Evolutionary conservation across 108 stramenopile genomes (phyloP).

Genomic region (Cylindrotheca closterium): DNA sequence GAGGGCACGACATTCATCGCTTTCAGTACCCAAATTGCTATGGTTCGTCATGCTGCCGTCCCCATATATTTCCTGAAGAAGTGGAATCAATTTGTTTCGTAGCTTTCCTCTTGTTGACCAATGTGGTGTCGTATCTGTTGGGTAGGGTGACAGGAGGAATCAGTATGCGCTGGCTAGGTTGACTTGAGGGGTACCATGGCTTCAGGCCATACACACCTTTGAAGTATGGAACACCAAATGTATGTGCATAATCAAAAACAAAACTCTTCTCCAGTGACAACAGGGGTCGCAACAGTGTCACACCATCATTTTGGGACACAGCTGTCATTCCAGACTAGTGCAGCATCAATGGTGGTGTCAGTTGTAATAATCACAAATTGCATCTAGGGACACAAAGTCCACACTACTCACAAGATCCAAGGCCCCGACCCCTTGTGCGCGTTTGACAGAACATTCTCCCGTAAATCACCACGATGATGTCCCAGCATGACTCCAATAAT

Average conservation of each 20-base stretch:
- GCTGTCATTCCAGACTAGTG: slow-evolving; percentile 86
- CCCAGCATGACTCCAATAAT: slow-evolving; percentile 89
- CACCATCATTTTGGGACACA: slow-evolving; percentile 83
- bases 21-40: slow-evolving; percentile 74
- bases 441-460: slow-evolving; percentile 96
- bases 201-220: slow-evolving; percentile 94
- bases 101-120: slow-evolving; percentile 97
- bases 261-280: slow-evolving; percentile 73
- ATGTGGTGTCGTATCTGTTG: slow-evolving; percentile 86
- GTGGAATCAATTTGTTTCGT: slow-evolving; percentile 87
- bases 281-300: slow-evolving; percentile 86
- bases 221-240: slow-evolving; percentile 93
- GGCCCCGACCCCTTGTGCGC: slow-evolving; percentile 91
- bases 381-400: too few relatives aligned
- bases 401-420: too few relatives aligned
- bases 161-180: too few relatives aligned
- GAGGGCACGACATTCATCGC: slow-evolving; percentile 75
- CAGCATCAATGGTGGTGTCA: too few relatives aligned
- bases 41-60: slow-evolving; percentile 86
- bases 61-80: slow-evolving; percentile 94
- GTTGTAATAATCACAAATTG: too few relatives aligned
- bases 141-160: too few relatives aligned
- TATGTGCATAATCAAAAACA: slow-evolving; percentile 91
- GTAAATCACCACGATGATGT: slow-evolving; percentile 96
- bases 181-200: too few relatives aligned